Evolutionary conservation across 495 filamentous ascomycete species (phyloP).

Genomic region (Daldinia decipiens): DNA sequence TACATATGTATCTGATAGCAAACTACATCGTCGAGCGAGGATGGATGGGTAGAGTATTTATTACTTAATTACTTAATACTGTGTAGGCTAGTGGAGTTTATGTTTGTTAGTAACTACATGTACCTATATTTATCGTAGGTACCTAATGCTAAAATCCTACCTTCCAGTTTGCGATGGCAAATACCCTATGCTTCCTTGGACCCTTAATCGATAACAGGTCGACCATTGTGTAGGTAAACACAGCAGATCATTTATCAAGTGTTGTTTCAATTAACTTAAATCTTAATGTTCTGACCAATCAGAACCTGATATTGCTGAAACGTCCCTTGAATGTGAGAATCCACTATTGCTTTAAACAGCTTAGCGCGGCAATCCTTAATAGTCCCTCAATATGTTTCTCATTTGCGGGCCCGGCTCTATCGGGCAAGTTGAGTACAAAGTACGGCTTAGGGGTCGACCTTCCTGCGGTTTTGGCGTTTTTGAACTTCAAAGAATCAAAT

Average conservation of each 20-base stretch:
- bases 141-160: not conserved
- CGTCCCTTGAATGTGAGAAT: slow-evolving; percentile 29
- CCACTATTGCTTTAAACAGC: slow-evolving; percentile 26
- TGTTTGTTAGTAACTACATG: not conserved
- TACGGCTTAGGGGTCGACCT: not conserved
- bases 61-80: no score
- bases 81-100: no score
- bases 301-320: slow-evolving; percentile 12
- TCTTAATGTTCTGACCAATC: slow-evolving; percentile 8
- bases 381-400: slow-evolving; percentile 19
- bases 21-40: no score
- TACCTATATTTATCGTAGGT: slow-evolving; percentile 5
- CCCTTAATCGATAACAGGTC: not conserved
- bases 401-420: slow-evolving; percentile 12
- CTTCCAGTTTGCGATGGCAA: not conserved
- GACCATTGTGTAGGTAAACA: slow-evolving; percentile 6
- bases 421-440: not conserved
- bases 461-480: not conserved
- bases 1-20: no score
- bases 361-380: slow-evolving; percentile 24
- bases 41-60: not conserved
- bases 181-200: no score
- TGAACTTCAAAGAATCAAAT: not conserved
- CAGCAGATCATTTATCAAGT: slow-evolving; percentile 11
- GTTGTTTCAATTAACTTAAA: slow-evolving; percentile 30